These are phyloP conservation scores for Flagelloscypha sp. DNA, from an alignment of 768 basidiomycete genomes.

Conservation along the genomic window DNA sequence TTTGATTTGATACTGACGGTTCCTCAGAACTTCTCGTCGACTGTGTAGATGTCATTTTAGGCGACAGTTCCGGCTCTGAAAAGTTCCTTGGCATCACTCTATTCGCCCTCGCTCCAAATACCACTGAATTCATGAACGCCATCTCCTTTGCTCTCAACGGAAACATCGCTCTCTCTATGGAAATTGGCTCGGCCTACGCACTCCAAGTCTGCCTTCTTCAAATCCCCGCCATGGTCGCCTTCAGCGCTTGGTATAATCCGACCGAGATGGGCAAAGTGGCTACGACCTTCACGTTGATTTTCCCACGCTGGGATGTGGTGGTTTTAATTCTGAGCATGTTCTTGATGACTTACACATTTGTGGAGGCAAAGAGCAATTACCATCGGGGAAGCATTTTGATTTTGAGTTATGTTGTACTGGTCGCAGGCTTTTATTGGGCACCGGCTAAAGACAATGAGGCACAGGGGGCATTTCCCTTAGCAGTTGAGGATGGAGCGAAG, in stretches of 20 bases:
- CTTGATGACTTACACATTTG: constrained; percentile 96
- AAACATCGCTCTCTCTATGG: constrained; percentile 98
- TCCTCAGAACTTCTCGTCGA: constrained; percentile 81
- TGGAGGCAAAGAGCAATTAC: constrained; percentile 98
- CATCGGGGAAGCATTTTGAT: constrained; percentile 95
- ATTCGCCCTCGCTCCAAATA: constrained; percentile 96
- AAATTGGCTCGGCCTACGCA: constrained; percentile 98
- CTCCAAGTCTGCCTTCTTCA: constrained; percentile 96
- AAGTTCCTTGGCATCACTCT: constrained; percentile 96
- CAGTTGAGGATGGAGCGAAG: too few relatives aligned
- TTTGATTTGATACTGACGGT: constrained; percentile 5
- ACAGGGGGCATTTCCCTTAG: too few relatives aligned
- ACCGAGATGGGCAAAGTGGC: constrained; percentile 79
- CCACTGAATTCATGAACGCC: constrained; percentile 99
- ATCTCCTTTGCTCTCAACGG: constrained; percentile 96
- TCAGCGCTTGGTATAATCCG: constrained; percentile 91
- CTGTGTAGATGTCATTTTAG: constrained; percentile 88
- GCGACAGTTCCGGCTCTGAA: constrained; percentile 89
- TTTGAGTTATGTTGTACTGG: constrained; percentile 87
- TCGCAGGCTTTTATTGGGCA: constrained; percentile 89
- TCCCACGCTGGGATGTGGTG: constrained; percentile 97
- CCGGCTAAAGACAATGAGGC: constrained; percentile 29
- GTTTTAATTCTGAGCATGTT: constrained; percentile 94
- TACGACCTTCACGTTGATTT: constrained; percentile 96
- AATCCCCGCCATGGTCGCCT: constrained; percentile 98